Evolutionary conservation across 1,139 yeast genomes (phyloP).

Genomic region (Kurtzmaniella quercitrusa): DNA sequence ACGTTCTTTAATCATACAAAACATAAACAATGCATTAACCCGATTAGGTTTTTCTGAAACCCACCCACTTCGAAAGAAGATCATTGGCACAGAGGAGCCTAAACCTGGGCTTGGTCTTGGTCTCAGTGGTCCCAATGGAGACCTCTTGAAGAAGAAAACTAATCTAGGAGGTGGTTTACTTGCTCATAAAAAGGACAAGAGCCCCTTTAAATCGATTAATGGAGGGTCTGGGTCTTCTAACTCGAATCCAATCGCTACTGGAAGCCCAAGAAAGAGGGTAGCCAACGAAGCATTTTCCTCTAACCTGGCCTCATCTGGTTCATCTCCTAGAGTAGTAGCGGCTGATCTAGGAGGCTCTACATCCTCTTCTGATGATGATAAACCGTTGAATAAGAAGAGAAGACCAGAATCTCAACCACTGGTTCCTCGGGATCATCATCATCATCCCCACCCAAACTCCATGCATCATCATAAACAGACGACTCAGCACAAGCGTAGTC

Average conservation of each 20-base stretch:
- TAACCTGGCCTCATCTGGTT: no score
- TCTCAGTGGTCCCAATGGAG: slow-evolving; percentile 13
- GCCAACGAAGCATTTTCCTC: neutral
- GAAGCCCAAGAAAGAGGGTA: neutral
- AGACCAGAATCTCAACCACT: slow-evolving; percentile 14
- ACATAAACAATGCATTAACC: slow-evolving; percentile 37
- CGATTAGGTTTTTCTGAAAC: slow-evolving; percentile 42
- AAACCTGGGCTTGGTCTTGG: slow-evolving; percentile 16
- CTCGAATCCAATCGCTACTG: neutral
- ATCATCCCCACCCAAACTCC: neutral
- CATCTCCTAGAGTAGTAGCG: neutral
- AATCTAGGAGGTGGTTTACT: no score
- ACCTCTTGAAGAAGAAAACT: slow-evolving; percentile 9
- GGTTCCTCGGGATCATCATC: slow-evolving; percentile 17
- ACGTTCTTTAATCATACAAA: slow-evolving; percentile 27
- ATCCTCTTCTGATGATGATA: slow-evolving; percentile 18
- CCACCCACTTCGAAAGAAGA: slow-evolving; percentile 40
- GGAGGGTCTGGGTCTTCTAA: neutral
- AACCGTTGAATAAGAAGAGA: slow-evolving; percentile 10
- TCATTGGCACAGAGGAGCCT: slow-evolving; percentile 18
- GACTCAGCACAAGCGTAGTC: neutral
- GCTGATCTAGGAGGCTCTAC: slow-evolving; percentile 8
- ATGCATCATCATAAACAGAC: neutral
- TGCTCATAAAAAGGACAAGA: neutral
- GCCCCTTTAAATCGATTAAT: neutral